Percentiles rank a stretch among this genome's conserved stretches.
Evolutionary conservation across 306 rosid species (phyloP).

Genomic region (Cucurbita moschata): DNA sequence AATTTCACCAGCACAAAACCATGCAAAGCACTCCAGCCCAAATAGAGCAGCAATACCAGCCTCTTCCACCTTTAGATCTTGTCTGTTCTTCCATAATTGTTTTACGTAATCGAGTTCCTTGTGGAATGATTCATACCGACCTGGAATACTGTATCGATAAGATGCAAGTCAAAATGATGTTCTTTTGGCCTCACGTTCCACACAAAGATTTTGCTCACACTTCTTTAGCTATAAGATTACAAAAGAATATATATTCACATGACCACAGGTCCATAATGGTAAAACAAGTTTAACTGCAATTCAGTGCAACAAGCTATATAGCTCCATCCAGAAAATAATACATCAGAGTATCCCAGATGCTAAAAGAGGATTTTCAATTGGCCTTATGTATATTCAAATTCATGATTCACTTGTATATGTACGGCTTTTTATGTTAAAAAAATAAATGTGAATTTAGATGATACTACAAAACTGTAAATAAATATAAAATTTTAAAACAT

Average conservation of each 20-base stretch:
- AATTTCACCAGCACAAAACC: constrained; percentile 74
- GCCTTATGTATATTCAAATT: background rate
- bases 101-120: constrained; percentile 77
- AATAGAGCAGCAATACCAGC: constrained; percentile 80
- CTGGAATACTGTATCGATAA: constrained; percentile 52
- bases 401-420: background rate
- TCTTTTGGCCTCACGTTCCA: background rate
- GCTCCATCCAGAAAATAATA: background rate
- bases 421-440: background rate
- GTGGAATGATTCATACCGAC: constrained; percentile 47
- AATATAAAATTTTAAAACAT: background rate
- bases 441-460: background rate
- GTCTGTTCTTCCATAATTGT: constrained; percentile 66
- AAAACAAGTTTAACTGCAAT: background rate
- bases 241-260: background rate
- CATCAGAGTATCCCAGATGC: background rate
- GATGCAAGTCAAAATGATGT: background rate
- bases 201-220: background rate
- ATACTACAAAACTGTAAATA: background rate
- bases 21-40: constrained; percentile 79
- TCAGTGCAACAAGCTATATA: background rate
- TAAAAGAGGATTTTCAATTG: background rate
- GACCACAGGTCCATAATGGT: background rate
- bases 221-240: background rate
- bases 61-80: constrained; percentile 78